These are phyloP conservation scores for Hyphodiscus sp. DNA, from an alignment of 2,329 filamentous ascomycete species.

Conservation along the genomic window DNA sequence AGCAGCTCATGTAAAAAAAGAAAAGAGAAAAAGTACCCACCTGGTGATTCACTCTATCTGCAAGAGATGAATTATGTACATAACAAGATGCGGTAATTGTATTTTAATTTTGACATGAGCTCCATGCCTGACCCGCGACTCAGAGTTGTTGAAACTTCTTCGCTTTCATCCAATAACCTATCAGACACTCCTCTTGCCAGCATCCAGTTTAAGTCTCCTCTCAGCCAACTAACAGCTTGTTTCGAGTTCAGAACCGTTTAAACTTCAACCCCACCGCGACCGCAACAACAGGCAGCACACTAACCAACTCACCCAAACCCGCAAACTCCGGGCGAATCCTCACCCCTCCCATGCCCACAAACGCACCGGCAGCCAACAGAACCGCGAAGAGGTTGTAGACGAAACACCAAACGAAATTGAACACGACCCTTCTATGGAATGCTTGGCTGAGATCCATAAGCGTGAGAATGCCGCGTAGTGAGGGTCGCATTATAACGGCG, in stretches of 20 bases:
- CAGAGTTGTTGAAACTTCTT: no score
- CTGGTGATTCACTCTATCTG: no score
- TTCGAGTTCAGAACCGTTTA: background rate
- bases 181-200: no score
- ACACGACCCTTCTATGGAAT: conserved; percentile 36
- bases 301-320: conserved; percentile 59
- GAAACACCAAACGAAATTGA: conserved; percentile 58
- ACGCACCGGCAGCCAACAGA: conserved; percentile 51
- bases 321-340: conserved; percentile 36
- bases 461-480: background rate
- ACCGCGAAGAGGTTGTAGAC: conserved; percentile 58
- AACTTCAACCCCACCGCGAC: conserved; percentile 9
- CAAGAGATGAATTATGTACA: no score
- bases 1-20: no score
- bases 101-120: no score
- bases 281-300: conserved; percentile 53
- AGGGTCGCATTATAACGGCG: conserved; percentile 45
- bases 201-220: no score
- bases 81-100: no score
- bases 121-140: no score
- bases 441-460: background rate
- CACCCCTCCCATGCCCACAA: conserved; percentile 36
- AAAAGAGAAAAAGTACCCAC: no score
- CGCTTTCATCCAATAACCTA: no score
- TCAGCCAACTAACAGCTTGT: background rate